Evolutionary conservation across 148 eudicot genomes (phyloP).

Genomic region (Cornus controversa): DNA sequence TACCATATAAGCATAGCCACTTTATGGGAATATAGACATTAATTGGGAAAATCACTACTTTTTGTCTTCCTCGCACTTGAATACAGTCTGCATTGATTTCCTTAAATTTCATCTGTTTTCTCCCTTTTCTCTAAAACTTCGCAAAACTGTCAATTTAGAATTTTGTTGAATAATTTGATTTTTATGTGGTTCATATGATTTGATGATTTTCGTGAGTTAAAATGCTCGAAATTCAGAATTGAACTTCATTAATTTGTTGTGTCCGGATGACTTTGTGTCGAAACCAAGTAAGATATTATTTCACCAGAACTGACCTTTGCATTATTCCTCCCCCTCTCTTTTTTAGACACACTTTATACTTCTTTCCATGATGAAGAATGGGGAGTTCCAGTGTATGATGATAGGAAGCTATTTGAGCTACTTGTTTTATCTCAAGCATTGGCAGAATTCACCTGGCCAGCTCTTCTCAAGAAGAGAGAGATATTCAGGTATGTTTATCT

Average conservation of each 20-base stretch:
- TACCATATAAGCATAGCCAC: too few relatives aligned
- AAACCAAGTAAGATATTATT: too few relatives aligned
- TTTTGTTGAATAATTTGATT: too few relatives aligned
- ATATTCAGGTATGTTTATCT: conserved; percentile 40
- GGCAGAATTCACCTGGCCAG: conserved; percentile 70
- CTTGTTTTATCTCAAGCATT: conserved; percentile 55
- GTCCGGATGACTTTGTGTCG: background rate
- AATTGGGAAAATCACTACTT: too few relatives aligned
- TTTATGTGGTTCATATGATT: too few relatives aligned
- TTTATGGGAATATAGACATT: too few relatives aligned
- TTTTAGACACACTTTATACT: conserved; percentile 47
- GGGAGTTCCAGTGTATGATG: conserved; percentile 68
- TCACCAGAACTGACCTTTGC: background rate
- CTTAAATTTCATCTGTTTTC: too few relatives aligned
- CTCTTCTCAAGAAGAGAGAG: conserved; percentile 50
- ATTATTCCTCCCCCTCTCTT: conserved; percentile 3
- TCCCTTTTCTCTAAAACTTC: too few relatives aligned
- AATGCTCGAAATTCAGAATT: background rate
- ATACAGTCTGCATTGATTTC: too few relatives aligned
- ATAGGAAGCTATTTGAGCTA: conserved; percentile 53
- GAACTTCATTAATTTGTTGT: too few relatives aligned
- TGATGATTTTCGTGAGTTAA: background rate
- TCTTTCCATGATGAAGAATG: conserved; percentile 76
- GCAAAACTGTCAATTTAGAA: too few relatives aligned
- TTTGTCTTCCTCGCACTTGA: too few relatives aligned